A percentile compares a stretch with the other conserved stretches of the same genome.
Evolutionary conservation across 768 basidiomycete genomes (phyloP).

Genomic region (Kwoniella heveanensis): DNA sequence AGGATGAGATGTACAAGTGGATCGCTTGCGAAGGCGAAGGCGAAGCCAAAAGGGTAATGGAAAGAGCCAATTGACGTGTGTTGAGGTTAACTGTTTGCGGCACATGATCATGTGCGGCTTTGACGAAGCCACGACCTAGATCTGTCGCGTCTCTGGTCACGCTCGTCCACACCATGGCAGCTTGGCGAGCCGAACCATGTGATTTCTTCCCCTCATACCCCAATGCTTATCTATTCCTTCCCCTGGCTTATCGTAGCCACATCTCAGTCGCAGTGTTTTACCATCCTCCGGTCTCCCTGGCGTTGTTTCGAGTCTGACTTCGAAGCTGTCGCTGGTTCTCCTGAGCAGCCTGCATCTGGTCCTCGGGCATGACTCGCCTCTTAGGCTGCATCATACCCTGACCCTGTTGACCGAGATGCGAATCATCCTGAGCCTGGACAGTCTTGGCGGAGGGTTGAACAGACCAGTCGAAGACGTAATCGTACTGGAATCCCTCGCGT

Average conservation of each 20-base stretch:
- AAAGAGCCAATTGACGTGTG: background rate
- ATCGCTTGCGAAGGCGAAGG: too few species aligned
- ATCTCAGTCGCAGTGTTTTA: background rate
- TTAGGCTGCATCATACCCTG: constrained; percentile 18
- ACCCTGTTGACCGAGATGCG: constrained; percentile 9
- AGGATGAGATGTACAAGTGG: background rate
- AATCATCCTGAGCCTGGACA: constrained; percentile 23
- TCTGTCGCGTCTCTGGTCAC: background rate
- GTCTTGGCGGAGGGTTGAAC: constrained; percentile 44
- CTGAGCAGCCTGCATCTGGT: constrained; percentile 16
- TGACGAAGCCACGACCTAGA: background rate
- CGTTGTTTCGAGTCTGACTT: constrained; percentile 45
- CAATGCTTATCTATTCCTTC: background rate
- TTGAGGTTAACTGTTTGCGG: background rate
- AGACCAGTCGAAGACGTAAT: constrained; percentile 97
- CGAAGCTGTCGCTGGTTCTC: constrained; percentile 48
- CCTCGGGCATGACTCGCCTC: constrained; percentile 27
- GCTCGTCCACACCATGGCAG: background rate
- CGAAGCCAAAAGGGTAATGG: too few species aligned
- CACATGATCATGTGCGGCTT: background rate
- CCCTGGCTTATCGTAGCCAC: background rate
- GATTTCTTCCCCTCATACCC: constrained; percentile 3
- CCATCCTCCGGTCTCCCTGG: constrained; percentile 32
- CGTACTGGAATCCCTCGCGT: constrained; percentile 97
- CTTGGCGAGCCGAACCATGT: constrained; percentile 25